Evolutionary conservation across 2,329 filamentous ascomycete species (phyloP), one percentile per base, ranked within the genome.

Genomic region (Scortechinia acanthostroma): DNA sequence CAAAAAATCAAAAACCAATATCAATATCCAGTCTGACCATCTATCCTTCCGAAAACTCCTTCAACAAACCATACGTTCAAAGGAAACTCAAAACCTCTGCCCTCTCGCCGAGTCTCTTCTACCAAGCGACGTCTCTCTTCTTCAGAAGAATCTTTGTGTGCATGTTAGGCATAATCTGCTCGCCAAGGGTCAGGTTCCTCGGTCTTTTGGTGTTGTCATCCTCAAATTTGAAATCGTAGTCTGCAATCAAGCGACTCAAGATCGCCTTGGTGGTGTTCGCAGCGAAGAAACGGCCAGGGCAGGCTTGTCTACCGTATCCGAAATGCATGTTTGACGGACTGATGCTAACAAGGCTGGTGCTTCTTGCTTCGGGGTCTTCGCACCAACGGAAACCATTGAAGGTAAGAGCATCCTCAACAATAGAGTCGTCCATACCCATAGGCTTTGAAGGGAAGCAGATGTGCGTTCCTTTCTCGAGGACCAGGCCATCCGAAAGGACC

Each of bases 161-260:
- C 10, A 40, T 40, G 17, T 40, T 40, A 13, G 35, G 35, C 35
- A 40, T 10, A 19, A 40, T 40, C 10, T 40, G 35, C 35, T 40
- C 35, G 6, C 35, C 35, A 40, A 40, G 14, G 13, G 6, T 19
- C 35, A 40, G 6, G 17, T 40, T 40, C 6, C 13, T 6, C 17
- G 35, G 35, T 19, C 35, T 10, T 40, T 40, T 19, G 10, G 10
- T 30, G 10, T n/a, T 30, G 10, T 30, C 25, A 13, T 17, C 35
- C 17, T 40, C 35, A 19, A 15, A 40, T 17, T 40, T 40, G 16
- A 40, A 40, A 10, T 40, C 35, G 16, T 40, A 40, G 5, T 40
- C 35, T 19, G 17, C 17, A 40, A 40, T 10, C 6, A 40, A 5
- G 5, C 35, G 35, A 17, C 35, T 40, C 10, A 40, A 10, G 19